Base-by-base conservation (phyloP, 2,329 filamentous ascomycete species). In the Colletotrichum sp. region DNA sequence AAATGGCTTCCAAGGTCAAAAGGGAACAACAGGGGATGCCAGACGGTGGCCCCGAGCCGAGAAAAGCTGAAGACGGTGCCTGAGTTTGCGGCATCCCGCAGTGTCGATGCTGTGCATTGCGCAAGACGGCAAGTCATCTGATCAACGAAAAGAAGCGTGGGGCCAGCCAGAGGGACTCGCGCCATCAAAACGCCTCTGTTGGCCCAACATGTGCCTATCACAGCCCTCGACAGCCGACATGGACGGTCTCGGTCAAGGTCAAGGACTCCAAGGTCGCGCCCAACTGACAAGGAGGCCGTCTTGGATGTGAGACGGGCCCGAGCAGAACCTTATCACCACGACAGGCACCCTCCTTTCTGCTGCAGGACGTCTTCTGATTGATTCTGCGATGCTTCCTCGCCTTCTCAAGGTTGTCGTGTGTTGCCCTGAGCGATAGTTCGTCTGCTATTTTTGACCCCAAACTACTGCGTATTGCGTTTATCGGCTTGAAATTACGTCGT, bases 361-460 rank as follows among this genome's bases (percentile, higher is more conserved):
- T 0, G 43, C 43, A 52, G 43, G 43, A 38, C 30, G 26, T 21
- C 58, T 62, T 62, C 58, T 34, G 26, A 52, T 52, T 26, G 26
- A 58, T 43, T 26, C 61, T 28, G 13, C 34, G 21, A 6, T 64
- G 36, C 24, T 64, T 32, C 61, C 2, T 30, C 58, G 58, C 32
- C 58, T 36, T 58, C 61, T 68, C 70, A 55, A 38, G 55, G 56
- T 58, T 67, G 43, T 16, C 24, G 38, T 61, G 32, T 32, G 18
- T 68, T n/a, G 52, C 66, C 56, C 48, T 58, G 62, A 61, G 66
- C 43, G 12, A 10, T 36, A 56, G 56, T 66, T 72, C 32, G 34
- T 28, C 52, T 56, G 58, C 73, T 75, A 75, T 75, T 75, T 75
- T 75, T 75, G 64, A 68, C 43, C 68, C 52, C 71, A 64, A 72